Base-by-base conservation (phyloP, 768 basidiomycete species). In the Pleurotus giganteus region DNA sequence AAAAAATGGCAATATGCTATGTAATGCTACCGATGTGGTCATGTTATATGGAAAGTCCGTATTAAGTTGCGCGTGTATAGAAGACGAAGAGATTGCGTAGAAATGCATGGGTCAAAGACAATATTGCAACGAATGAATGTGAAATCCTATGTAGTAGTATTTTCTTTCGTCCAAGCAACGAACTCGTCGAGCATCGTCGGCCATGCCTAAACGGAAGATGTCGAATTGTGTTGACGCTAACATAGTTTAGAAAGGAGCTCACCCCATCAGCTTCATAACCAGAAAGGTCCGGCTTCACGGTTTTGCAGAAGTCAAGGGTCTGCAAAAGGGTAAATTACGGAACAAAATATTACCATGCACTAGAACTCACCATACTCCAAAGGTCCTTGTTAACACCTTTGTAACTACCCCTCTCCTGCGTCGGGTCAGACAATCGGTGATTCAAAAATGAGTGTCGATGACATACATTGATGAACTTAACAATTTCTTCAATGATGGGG, bases 361-460 rank as follows among this genome's bases (percentile, higher is more conserved):
- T 23, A 15, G 31, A 28, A 71, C 77, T 12, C 57, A 88, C 90
- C 91, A 93, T 93, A 54, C 69, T 80, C 91, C 91, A 94, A 7
- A 92, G 70, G 69, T 94, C 91, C 63, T 89, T 89, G 68, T 91
- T 93, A 12, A 85, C 82, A 0, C 85, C 88, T 63, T 86, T 91
- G 70, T 89, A 91, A 3, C 72, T 77, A 5, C 78, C 80, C 57
- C 81, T 74, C 58, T 80, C 74, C 73, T 79, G 50, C 29, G 46
- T 29, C 26, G 37, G 15, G n/a, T 71, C 71, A 76, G 42, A 31
- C n/a, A 28, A 36, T 27, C 15, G 24, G 31, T 41, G 17, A 55
- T 43, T 15, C 19, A 50, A 19, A 13, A 15, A 29, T 28, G 45
- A 53, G 28, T 17, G 15, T 54, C 51, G 53, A 47, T 53, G 2